Conservation (phyloP, 768 basidiomycete genomes). For the Boletus rex-veris region DNA sequence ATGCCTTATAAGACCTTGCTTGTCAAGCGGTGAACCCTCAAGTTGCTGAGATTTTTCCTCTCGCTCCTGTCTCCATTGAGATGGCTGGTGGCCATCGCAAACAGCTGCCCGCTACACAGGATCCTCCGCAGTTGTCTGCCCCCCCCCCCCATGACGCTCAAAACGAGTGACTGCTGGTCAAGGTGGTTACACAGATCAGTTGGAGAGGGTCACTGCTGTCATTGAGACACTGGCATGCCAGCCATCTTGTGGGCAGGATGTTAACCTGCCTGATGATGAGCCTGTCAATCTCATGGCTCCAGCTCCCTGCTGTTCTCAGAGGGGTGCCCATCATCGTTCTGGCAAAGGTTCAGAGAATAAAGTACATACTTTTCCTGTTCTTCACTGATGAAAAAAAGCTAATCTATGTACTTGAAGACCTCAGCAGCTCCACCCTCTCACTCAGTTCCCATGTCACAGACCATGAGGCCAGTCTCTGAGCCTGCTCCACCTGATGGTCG, state of each 20-base stretch:
- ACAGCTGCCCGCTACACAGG: not conserved
- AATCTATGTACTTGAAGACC: too few species aligned
- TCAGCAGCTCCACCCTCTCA: too few species aligned
- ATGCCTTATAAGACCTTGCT: not conserved
- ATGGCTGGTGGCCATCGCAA: not conserved
- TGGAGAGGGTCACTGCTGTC: not conserved
- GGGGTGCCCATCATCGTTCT: not conserved
- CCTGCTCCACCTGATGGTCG: not conserved
- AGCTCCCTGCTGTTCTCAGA: too few species aligned
- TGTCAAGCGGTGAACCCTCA: not conserved
- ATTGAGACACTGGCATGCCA: not conserved
- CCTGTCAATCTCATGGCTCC: not conserved
- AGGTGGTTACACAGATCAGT: not conserved
- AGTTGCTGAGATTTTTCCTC: not conserved
- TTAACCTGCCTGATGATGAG: not conserved
- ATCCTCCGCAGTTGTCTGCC: not conserved
- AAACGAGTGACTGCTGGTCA: too few species aligned
- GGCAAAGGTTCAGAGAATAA: too few species aligned
- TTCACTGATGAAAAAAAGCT: too few species aligned
- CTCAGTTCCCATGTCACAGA: too few species aligned
- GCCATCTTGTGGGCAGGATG: not conserved
- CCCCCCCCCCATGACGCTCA: not conserved
- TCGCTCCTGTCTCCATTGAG: not conserved
- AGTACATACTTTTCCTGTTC: too few species aligned
- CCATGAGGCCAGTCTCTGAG: not conserved